Base-by-base conservation (phyloP, 352 stramenopile species). In the Ophiocytium majus region DNA sequence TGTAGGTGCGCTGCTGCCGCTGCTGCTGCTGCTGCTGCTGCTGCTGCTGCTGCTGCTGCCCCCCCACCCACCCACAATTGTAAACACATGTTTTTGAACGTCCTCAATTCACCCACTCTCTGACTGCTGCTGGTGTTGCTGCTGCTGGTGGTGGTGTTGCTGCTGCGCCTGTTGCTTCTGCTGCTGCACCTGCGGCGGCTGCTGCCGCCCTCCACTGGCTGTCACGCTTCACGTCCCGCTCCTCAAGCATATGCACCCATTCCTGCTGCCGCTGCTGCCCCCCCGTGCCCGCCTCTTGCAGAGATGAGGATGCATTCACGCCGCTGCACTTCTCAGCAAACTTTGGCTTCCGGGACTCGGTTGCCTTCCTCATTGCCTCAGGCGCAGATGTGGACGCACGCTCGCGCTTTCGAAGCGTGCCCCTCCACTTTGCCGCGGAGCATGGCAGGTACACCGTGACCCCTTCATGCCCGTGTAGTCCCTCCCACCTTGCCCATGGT, bases 351-450 rank as follows among this genome's bases (percentile, higher is more conserved):
- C 31, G 64, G 0, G 83, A 87, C 75, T 32, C 64, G 32, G 37
- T 85, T 19, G 50, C 85, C n/a, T 57, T 79, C 37, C 71, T 88
- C 10, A 57, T 88, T 31, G 10, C 63, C 34, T 50, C 76, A 35
- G 57, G 81, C 28, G 84, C 84, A n/a, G 49, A 81, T 23, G 84
- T 88, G 35, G 76, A 88, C 82, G 80, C 84, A 23, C 19, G 57
- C 5, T 80, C 43, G 28, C 84, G 80, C 37, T 87, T 88, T 63
- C 71, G 85, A 23, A 83, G 80, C 74, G 83, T 81, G 17, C 84
- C 84, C 33, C 81, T 88, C 19, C 84, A 88, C 75, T 87, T 88
- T 50, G 84, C 84, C 0, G 85, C 76, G 31, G 81, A 87, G 23
- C 57, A 88, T 35, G 84, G 84, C 63, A 49, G 83, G 63, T 83